These are phyloP conservation scores for Gloeophyllum trabeum DNA, from an alignment of 768 basidiomycete species.

Conservation along the genomic window DNA sequence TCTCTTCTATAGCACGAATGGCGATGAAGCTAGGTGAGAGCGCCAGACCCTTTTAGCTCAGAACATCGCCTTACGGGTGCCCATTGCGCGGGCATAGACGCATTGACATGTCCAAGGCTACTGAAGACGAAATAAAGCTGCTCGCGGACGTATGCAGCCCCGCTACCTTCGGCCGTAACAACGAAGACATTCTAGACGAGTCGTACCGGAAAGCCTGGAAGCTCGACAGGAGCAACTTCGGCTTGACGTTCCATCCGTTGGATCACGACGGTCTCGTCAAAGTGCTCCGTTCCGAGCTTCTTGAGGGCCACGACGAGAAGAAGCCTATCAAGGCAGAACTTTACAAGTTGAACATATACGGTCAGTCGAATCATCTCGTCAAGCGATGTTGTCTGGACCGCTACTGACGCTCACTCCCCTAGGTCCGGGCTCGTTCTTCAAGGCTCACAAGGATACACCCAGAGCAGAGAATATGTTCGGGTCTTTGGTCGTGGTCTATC, in stretches of 20 bases:
- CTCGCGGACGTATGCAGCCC: constrained; percentile 25
- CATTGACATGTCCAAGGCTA: constrained; percentile 7
- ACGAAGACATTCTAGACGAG: constrained; percentile 29
- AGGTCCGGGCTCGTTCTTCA: constrained; percentile 37
- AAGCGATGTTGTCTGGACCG: not conserved
- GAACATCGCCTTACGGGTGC: no score
- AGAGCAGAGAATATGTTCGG: constrained; percentile 33
- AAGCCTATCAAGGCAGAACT: constrained; percentile 19
- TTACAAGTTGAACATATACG: constrained; percentile 36
- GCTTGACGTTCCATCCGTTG: constrained; percentile 19
- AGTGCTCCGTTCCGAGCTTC: constrained; percentile 12
- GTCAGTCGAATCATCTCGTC: constrained; percentile 12
- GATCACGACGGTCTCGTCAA: constrained; percentile 16
- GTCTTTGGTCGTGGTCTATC: constrained; percentile 40
- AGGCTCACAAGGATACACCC: constrained; percentile 37
- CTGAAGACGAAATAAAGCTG: constrained; percentile 9
- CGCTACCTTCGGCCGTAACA: constrained; percentile 26
- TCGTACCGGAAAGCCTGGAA: constrained; percentile 35
- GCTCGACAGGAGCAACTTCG: constrained; percentile 25
- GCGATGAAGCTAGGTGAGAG: not conserved
- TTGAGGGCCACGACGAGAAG: constrained; percentile 11
- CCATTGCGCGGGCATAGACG: constrained; percentile 1
- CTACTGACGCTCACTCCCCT: not conserved
- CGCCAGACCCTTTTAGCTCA: not conserved
- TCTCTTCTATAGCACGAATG: not conserved